These are phyloP conservation scores for Xylaria sp. DNA, from an alignment of 2,329 filamentous ascomycete species.

Conservation along the genomic window DNA sequence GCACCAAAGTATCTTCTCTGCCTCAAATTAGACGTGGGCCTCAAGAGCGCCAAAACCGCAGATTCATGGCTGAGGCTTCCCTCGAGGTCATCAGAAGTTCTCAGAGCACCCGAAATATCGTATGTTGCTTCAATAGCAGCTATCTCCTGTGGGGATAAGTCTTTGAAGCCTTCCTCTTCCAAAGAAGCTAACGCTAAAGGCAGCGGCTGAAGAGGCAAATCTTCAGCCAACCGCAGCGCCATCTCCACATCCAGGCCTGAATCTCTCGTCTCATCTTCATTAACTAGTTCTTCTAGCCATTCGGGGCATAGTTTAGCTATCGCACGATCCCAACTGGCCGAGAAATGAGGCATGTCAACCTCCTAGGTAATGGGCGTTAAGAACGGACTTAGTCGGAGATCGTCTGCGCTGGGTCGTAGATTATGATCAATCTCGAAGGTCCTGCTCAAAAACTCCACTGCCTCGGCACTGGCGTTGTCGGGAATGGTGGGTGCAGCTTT, in stretches of 20 bases:
- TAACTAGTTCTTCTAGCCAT: slow-evolving; percentile 31
- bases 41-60: neutral
- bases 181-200: slow-evolving; percentile 21
- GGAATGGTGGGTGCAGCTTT: slow-evolving; percentile 90
- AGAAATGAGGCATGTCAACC: slow-evolving; percentile 43
- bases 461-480: slow-evolving; percentile 85
- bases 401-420: slow-evolving; percentile 89
- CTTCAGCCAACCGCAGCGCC: slow-evolving; percentile 25
- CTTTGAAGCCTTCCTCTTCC: slow-evolving; percentile 21
- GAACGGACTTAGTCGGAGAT: slow-evolving; percentile 86
- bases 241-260: slow-evolving; percentile 26
- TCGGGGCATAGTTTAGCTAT: slow-evolving; percentile 27
- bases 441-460: slow-evolving; percentile 81
- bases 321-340: slow-evolving; percentile 39
- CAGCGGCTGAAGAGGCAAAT: slow-evolving; percentile 29
- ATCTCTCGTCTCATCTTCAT: slow-evolving; percentile 32
- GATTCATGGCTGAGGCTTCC: neutral
- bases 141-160: slow-evolving; percentile 30
- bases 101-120: neutral
- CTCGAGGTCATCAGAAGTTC: neutral
- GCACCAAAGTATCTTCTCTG: neutral
- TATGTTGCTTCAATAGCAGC: slow-evolving; percentile 25
- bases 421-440: slow-evolving; percentile 98
- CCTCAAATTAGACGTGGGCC: neutral
- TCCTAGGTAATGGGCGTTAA: slow-evolving; percentile 74